Evolutionary conservation across 805 yeast species (phyloP).

Genomic region (Suhomyces prunicola): DNA sequence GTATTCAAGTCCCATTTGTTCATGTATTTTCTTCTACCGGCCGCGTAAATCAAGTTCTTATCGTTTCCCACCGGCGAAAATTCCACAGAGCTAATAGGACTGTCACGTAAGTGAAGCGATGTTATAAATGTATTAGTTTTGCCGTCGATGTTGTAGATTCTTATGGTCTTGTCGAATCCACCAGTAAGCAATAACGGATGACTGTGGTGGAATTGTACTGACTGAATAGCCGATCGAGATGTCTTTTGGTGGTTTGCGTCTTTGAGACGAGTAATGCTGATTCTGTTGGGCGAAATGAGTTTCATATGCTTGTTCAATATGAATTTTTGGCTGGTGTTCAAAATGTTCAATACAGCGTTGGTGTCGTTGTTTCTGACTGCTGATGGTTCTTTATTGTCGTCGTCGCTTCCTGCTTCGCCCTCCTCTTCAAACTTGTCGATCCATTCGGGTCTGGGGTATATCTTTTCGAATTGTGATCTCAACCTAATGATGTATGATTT

Average conservation of each 20-base stretch:
- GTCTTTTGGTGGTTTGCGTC: conserved; percentile 77
- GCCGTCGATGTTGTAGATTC: conserved; percentile 90
- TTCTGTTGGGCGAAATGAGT: conserved; percentile 62
- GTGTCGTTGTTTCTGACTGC: conserved; percentile 16
- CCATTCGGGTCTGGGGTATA: conserved; percentile 89
- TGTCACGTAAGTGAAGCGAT: conserved; percentile 70
- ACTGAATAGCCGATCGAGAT: conserved; percentile 79
- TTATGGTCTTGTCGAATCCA: conserved; percentile 85
- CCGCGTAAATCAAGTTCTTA: conserved; percentile 62
- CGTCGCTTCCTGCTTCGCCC: conserved; percentile 21
- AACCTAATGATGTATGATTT: conserved; percentile 59
- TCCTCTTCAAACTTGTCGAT: conserved; percentile 43
- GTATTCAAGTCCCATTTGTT: conserved; percentile 80
- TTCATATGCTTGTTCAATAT: conserved; percentile 44
- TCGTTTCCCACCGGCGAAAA: conserved; percentile 46
- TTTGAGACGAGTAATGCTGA: conserved; percentile 77
- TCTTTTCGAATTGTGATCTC: conserved; percentile 65
- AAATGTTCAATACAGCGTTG: conserved; percentile 30
- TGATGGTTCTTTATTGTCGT: conserved; percentile 16
- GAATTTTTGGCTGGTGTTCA: conserved; percentile 35
- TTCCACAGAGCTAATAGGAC: conserved; percentile 75
- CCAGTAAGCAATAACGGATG: conserved; percentile 85
- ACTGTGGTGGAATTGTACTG: conserved; percentile 77
- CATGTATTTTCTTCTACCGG: conserved; percentile 90
- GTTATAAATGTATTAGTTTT: conserved; percentile 77